Conservation (phyloP, 2,329 filamentous ascomycete genomes). For the Colletotrichum orchidophilum region DNA sequence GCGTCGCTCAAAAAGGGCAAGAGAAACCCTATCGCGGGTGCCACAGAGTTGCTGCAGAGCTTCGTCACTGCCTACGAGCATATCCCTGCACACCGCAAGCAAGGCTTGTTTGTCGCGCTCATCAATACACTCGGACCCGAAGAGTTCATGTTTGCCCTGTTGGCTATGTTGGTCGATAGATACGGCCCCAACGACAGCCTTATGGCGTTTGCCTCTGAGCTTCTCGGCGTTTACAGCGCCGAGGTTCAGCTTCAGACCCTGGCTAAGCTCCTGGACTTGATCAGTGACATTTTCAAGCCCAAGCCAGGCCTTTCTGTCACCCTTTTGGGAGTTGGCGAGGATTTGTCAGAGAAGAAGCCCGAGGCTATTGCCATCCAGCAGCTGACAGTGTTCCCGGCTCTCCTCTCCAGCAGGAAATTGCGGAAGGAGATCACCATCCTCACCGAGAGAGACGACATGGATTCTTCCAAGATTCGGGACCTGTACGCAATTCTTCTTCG, state of each 20-base stretch:
- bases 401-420: slow-evolving; percentile 67
- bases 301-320: slow-evolving; percentile 78
- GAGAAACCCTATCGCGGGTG: slow-evolving; percentile 80
- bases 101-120: slow-evolving; percentile 84
- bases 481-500: slow-evolving; percentile 76
- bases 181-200: slow-evolving; percentile 82
- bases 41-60: slow-evolving; percentile 90
- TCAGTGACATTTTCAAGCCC: slow-evolving; percentile 78
- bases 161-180: slow-evolving; percentile 90
- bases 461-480: slow-evolving; percentile 71
- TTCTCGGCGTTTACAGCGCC: slow-evolving; percentile 78
- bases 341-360: slow-evolving; percentile 50
- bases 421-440: slow-evolving; percentile 64
- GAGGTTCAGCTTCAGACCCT: slow-evolving; percentile 82
- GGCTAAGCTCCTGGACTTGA: slow-evolving; percentile 78
- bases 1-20: slow-evolving; percentile 84
- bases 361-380: slow-evolving; percentile 58
- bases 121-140: slow-evolving; percentile 85
- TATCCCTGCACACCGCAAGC: slow-evolving; percentile 86
- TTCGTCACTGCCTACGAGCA: slow-evolving; percentile 98
- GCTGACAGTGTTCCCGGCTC: slow-evolving; percentile 64
- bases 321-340: slow-evolving; percentile 69
- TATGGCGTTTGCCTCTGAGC: slow-evolving; percentile 76
- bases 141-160: slow-evolving; percentile 87
- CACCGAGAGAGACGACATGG: slow-evolving; percentile 71